Evolutionary conservation across 768 basidiomycete genomes (phyloP), one percentile per base, ranked within the genome.

Genomic region (Boletus edulis): DNA sequence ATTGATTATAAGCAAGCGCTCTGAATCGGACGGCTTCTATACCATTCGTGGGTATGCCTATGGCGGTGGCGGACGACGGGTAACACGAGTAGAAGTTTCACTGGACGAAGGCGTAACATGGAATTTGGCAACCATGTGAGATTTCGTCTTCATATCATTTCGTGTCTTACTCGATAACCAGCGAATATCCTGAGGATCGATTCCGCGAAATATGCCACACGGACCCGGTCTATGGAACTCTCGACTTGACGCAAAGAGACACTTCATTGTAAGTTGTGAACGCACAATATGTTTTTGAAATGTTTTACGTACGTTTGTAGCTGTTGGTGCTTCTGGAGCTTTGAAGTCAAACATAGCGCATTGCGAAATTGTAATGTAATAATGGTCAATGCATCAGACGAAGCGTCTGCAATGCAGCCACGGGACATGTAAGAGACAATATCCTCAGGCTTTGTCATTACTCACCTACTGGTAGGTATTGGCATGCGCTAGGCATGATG

Each of bases 281-380:
- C n/a, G 35, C 27, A 35, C 27, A 15, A 51, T 22, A 31, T 3
- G 20, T 10, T 34, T 17, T 52, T 6, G 0, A 38, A 32, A 4
- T 12, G 7, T 27, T 34, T 54, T 20, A 50, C 35, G n/a, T 18
- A 5, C 4, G 0, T 15, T 29, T 17, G 14, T 39, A 67, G 66
- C 61, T 85, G 82, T 62, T 86, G 85, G 84, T 81, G 77, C 54
- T 82, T 84, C 66, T 86, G 83, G 82, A 65, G 67, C 1, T 72
- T 77, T 53, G 65, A 72, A 1, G 67, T 81, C 11, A 56, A 71
- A 1, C 46, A 78, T 13, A 44, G 53, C n/a, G 52, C 61, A 22
- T 64, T 86, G 18, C 60, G 58, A 39, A 57, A 65, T 2, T 70
- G 73, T n/a, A 46, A 66, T 2, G 73, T 72, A 2, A 67, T 86